Evolutionary conservation across 345 rosid species (phyloP).

Genomic region (Arabis hirsuta): DNA sequence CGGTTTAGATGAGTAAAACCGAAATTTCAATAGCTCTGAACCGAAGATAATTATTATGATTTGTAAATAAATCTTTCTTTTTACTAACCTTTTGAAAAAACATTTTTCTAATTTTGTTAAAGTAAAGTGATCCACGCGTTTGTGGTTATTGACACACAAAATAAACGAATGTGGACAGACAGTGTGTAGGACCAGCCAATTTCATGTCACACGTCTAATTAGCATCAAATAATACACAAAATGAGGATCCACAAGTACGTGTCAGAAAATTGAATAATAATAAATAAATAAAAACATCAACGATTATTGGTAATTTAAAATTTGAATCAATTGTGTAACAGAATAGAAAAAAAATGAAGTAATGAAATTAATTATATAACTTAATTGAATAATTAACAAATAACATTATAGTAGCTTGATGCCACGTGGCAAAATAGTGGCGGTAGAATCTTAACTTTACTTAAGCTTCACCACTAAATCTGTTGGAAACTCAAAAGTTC

Average conservation of each 20-base stretch:
- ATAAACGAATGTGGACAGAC: neutral
- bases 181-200: neutral
- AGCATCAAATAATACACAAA: neutral
- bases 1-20: no score
- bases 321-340: no score
- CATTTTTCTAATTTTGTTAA: neutral
- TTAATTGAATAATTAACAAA: no score
- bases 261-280: neutral
- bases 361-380: no score
- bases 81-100: no score
- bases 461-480: neutral
- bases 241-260: neutral
- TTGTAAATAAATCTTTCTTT: no score
- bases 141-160: neutral
- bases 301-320: no score
- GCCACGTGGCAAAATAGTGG: constrained; percentile 28
- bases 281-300: no score
- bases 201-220: neutral
- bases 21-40: no score
- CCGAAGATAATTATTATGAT: no score
- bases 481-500: neutral
- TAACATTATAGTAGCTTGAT: no score
- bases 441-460: constrained; percentile 3
- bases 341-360: no score
- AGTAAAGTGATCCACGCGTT: neutral